Evolutionary conservation across 1,284 basidiomycete species (phyloP), one percentile per base, ranked within the genome.

Genomic region (Cutaneotrichosporon cutaneum): DNA sequence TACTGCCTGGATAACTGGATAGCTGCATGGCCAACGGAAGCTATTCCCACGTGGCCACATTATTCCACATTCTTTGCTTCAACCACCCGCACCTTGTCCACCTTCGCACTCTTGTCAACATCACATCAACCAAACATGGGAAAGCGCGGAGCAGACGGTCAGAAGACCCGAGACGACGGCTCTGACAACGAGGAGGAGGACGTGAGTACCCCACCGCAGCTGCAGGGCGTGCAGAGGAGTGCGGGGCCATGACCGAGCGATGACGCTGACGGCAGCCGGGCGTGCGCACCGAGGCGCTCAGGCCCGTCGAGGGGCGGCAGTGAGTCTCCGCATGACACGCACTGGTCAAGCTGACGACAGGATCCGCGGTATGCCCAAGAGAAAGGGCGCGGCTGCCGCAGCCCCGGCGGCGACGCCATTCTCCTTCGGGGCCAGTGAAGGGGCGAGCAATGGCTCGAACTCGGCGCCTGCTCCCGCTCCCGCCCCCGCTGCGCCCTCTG

Each of bases 131-230:
- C 32, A 39, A 65, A 35, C 8, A 80, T 80, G 78, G 77, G 68
- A 83, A 92, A 91, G 80, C 85, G 90, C 73, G 83, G 82, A 59
- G 90, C 90, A 70, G 89, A 90, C 54, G 85, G 82, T 63, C 88
- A 92, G 70, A 72, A 90, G 39, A 82, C 84, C 14, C 89, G 86
- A 71, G 88, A 88, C 62, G 83, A 82, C 33, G 63, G 81, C 13
- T 66, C 70, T 14, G 65, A 64, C 35, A 70, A 68, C 51, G 70
- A 67, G 8, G 81, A 80, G 54, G 81, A 81, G 36, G 82, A 82
- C 47, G 53, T 64, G 73, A 63, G 80, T 80, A 5, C 30, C 44
- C 44, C 3, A 45, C 3, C 14, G n/a, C n/a, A n/a, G n/a, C n/a
- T n/a, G n/a, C n/a, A n/a, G n/a, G n/a, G n/a, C n/a, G n/a, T n/a